Conservation (phyloP, 805 yeast species). For the Cyberlindnera veronae region DNA sequence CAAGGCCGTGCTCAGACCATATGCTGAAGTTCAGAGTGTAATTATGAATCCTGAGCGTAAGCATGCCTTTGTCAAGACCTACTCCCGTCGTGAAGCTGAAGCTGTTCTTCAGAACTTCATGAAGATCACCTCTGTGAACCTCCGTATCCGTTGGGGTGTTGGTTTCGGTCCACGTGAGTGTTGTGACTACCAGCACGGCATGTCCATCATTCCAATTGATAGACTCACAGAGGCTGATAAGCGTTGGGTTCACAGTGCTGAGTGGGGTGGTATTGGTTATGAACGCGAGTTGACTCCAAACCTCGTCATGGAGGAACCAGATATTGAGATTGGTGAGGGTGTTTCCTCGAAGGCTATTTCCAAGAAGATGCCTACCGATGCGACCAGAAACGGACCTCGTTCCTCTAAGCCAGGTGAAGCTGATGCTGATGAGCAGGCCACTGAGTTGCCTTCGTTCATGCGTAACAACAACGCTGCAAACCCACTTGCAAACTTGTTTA, state of each 20-base stretch:
- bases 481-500: slow-evolving; percentile 49
- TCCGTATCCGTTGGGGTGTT: slow-evolving; percentile 97
- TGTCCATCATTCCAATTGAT: slow-evolving; percentile 79
- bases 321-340: slow-evolving; percentile 93
- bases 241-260: slow-evolving; percentile 84
- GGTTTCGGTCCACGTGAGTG: slow-evolving; percentile 99
- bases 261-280: slow-evolving; percentile 92
- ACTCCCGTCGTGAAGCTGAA: slow-evolving; percentile 89
- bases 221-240: slow-evolving; percentile 93
- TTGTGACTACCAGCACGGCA: slow-evolving; percentile 90
- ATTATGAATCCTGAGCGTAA: slow-evolving; percentile 84
- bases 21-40: slow-evolving; percentile 88
- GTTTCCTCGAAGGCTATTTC: slow-evolving; percentile 90
- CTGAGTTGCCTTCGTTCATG: slow-evolving; percentile 28
- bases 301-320: slow-evolving; percentile 91
- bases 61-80: slow-evolving; percentile 95
- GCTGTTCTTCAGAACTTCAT: slow-evolving; percentile 69
- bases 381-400: slow-evolving; percentile 80
- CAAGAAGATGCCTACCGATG: slow-evolving; percentile 88
- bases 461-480: slow-evolving; percentile 37
- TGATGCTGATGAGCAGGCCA: slow-evolving; percentile 27
- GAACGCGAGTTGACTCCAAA: slow-evolving; percentile 79
- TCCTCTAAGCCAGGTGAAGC: slow-evolving; percentile 65
- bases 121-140: slow-evolving; percentile 47
- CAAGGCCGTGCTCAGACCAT: slow-evolving; percentile 69